Evolutionary conservation across 2,329 filamentous ascomycete genomes (phyloP), one percentile per base, ranked within the genome.

Genomic region (Coniochaeta ligniaria): DNA sequence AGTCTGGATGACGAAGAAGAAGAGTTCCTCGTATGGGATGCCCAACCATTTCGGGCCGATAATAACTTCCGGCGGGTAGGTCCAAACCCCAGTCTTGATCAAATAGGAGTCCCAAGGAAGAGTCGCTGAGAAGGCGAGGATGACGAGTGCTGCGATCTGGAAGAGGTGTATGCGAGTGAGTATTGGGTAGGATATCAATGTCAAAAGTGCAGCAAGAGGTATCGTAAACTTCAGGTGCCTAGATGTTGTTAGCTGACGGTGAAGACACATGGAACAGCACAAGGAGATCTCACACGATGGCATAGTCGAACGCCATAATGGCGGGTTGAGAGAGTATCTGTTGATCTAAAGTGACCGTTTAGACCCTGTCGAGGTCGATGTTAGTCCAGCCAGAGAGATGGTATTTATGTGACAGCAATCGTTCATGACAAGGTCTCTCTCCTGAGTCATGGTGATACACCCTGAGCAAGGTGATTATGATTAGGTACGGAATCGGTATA

Each of bases 21-120:
- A 91, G 5, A 91, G 73, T 70, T 92, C 89, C 67, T 92, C 89
- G 5, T 81, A 71, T 0, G 89, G 89, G 20, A 92, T 89, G n/a
- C 77, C 75, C 66, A 83, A 83, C 17, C 90, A 69, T 1, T 78
- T 86, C 0, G 79, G 79, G 0, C 89, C 89, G 38, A 88, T 67
- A 35, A 91, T 82, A 22, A 83, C 88, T 67, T 85, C 76, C 12
- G 78, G 73, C 1, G 89, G 88, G 67, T 91, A 92, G 11, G 84
- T 86, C 89, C 89, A 92, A 68, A 92, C 82, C 52, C 79, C 75
- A 59, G 78, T 83, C 64, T 80, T 82, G 66, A 92, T 89, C 45
- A 92, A 79, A 71, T 90, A 90, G 9, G 87, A 89, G 67, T 92
- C 89, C 89, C 89, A 92, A 35, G 89, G 89, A 28, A 88, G 85